Conservation (phyloP, 139 green algal genomes). For the Coelastrella sp. region DNA sequence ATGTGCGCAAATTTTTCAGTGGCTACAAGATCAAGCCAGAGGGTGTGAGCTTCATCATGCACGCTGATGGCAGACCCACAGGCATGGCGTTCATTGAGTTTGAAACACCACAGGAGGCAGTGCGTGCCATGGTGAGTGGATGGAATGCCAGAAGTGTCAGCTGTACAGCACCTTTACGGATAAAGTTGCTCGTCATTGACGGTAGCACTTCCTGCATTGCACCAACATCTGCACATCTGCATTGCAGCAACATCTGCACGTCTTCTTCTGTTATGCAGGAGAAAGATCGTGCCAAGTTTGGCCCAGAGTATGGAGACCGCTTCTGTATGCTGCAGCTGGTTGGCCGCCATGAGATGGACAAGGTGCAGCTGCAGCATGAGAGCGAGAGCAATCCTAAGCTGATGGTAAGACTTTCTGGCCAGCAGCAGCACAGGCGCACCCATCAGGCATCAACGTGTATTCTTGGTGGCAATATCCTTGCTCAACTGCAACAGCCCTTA, state of each 20-base stretch:
- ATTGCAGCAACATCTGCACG: not conserved
- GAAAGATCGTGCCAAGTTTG: conserved; percentile 80
- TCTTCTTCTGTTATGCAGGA: conserved; percentile 49
- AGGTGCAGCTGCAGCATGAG: conserved; percentile 71
- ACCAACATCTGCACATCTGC: not conserved
- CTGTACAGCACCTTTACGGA: not conserved
- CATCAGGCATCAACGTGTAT: too few species aligned
- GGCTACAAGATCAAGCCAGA: conserved; percentile 72
- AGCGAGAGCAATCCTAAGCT: conserved; percentile 53
- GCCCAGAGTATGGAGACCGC: conserved; percentile 76
- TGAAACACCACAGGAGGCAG: conserved; percentile 76
- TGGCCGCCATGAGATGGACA: conserved; percentile 76
- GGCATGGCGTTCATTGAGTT: conserved; percentile 94
- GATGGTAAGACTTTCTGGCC: conserved; percentile 45
- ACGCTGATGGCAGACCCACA: conserved; percentile 78
- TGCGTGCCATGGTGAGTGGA: conserved; percentile 67
- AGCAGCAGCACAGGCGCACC: not conserved
- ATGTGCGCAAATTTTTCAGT: conserved; percentile 73
- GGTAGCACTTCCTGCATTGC: not conserved
- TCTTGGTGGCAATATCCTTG: not conserved
- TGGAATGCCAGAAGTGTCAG: not conserved
- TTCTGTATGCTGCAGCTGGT: conserved; percentile 85
- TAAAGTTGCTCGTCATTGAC: not conserved
- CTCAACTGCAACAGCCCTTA: not conserved
- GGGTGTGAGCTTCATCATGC: conserved; percentile 84